Conservation (phyloP, 2,329 filamentous ascomycete genomes). For the Beauveria sp. region DNA sequence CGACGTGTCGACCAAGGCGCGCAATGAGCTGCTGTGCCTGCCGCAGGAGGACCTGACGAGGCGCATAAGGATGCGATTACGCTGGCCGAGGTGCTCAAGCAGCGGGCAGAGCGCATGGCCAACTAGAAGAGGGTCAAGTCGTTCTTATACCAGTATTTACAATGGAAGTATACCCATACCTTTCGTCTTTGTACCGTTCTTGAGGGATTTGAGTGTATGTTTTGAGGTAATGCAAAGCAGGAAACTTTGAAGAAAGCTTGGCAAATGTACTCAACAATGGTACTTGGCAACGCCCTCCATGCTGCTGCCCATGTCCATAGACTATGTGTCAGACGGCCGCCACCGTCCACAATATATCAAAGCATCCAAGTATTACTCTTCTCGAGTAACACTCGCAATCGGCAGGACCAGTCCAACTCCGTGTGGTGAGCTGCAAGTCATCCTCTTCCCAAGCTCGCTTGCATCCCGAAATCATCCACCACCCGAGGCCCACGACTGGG, state of each 20-base stretch:
- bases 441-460: neutral
- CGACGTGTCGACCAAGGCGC: constrained; percentile 29
- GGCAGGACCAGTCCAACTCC: neutral
- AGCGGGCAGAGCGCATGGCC: neutral
- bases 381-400: too few species aligned
- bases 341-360: neutral
- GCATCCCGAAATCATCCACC: neutral
- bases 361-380: neutral
- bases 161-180: too few species aligned
- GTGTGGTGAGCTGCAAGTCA: neutral
- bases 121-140: neutral
- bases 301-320: neutral
- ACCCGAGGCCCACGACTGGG: neutral
- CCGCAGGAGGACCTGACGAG: constrained; percentile 46
- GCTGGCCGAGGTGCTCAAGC: neutral
- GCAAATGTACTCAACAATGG: neutral
- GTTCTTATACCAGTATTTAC: too few species aligned
- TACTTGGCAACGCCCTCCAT: neutral
- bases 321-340: neutral
- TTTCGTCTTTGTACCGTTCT: too few species aligned
- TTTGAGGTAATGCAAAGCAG: neutral
- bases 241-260: neutral
- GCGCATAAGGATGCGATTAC: constrained; percentile 27
- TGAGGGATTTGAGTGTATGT: neutral
- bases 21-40: constrained; percentile 45